Conservation (phyloP, 345 rosid species). For the Camelina hispida region DNA sequence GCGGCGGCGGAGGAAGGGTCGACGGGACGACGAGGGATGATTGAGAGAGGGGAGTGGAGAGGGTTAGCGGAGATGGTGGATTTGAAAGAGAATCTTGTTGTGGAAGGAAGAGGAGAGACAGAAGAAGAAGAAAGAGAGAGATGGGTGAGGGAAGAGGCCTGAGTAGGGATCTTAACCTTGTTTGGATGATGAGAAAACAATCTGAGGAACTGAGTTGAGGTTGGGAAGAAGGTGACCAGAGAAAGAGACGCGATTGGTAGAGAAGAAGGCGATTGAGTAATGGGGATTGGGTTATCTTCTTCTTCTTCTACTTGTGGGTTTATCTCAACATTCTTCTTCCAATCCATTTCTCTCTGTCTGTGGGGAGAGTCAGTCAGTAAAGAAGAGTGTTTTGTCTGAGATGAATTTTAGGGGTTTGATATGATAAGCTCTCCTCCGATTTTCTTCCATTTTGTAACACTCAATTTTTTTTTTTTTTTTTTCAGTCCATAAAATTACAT, state of each 20-base stretch:
- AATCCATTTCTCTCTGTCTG: constrained; percentile 48
- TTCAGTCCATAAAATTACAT: neutral
- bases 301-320: constrained; percentile 50
- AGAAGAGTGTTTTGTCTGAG: neutral
- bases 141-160: constrained; percentile 63
- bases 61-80: constrained; percentile 88
- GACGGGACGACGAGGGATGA: constrained; percentile 83
- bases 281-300: constrained; percentile 46
- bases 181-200: constrained; percentile 56
- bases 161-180: constrained; percentile 73
- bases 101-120: constrained; percentile 48
- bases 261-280: constrained; percentile 43
- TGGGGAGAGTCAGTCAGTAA: neutral
- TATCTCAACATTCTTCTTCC: constrained; percentile 41
- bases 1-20: constrained; percentile 88
- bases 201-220: constrained; percentile 57
- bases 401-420: neutral
- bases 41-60: constrained; percentile 76
- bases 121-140: constrained; percentile 57
- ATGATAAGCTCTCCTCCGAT: constrained; percentile 29
- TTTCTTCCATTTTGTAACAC: constrained; percentile 16
- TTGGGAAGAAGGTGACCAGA: constrained; percentile 39
- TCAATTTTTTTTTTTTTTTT: neutral
- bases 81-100: constrained; percentile 64
- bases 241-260: constrained; percentile 60